These are phyloP conservation scores for Cucurbita pepo DNA, from an alignment of 306 rosid species.

Conservation along the genomic window DNA sequence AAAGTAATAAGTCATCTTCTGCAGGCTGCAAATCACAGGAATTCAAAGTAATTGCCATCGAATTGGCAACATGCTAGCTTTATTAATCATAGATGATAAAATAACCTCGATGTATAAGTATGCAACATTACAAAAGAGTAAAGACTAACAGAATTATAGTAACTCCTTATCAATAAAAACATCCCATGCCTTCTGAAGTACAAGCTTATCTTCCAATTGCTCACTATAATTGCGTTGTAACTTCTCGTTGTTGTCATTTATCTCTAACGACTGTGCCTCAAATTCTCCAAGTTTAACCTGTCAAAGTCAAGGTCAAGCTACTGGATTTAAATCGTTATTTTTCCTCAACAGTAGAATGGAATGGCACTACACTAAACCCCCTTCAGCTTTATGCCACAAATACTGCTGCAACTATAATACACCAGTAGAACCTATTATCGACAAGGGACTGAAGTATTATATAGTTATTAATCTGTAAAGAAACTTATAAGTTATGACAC, in stretches of 20 bases:
- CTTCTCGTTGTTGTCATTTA: constrained; percentile 54
- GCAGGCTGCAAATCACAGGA: background rate
- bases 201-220: constrained; percentile 59
- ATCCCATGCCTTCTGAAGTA: constrained; percentile 53
- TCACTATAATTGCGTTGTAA: constrained; percentile 50
- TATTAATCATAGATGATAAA: background rate
- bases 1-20: background rate
- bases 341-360: background rate
- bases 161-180: constrained; percentile 3
- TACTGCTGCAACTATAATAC: background rate
- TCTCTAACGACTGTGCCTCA: constrained; percentile 63
- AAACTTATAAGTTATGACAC: background rate
- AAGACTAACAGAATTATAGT: background rate
- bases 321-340: background rate
- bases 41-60: background rate
- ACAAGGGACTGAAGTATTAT: background rate
- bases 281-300: constrained; percentile 65
- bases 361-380: background rate
- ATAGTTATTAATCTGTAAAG: background rate
- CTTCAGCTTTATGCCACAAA: background rate
- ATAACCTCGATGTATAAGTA: background rate
- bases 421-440: background rate
- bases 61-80: background rate
- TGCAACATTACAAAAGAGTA: background rate
- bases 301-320: background rate